Conservation (phyloP, 352 stramenopile species). For the Phytophthora citricola region DNA sequence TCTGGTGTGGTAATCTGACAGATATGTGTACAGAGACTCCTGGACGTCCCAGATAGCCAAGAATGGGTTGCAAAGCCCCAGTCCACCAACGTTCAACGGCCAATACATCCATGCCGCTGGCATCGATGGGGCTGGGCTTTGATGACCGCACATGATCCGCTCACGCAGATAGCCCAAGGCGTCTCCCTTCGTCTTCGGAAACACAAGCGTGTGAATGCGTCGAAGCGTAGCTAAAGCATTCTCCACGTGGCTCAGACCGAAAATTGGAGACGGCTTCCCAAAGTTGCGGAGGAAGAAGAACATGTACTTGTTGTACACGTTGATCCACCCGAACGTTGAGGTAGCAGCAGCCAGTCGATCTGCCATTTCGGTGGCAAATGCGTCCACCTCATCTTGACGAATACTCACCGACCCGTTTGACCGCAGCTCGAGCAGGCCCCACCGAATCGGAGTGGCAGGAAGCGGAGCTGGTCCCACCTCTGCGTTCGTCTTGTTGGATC, state of each 20-base stretch:
- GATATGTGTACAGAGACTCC: slow-evolving; percentile 33
- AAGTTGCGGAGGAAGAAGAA: slow-evolving; percentile 61
- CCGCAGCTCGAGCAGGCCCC: slow-evolving; percentile 53
- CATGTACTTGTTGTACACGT: slow-evolving; percentile 75
- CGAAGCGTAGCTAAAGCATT: slow-evolving; percentile 41
- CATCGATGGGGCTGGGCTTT: slow-evolving; percentile 17
- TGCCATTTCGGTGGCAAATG: slow-evolving; percentile 50
- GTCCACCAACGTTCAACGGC: slow-evolving; percentile 44
- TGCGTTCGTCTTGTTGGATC: slow-evolving; percentile 1
- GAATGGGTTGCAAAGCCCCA: slow-evolving; percentile 56
- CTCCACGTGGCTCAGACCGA: slow-evolving; percentile 34
- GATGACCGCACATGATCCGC: slow-evolving; percentile 28
- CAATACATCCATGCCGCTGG: slow-evolving; percentile 50
- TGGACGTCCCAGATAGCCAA: slow-evolving; percentile 44
- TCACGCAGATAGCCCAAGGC: slow-evolving; percentile 38
- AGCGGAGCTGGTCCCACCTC: slow-evolving; percentile 32
- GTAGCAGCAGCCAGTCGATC: slow-evolving; percentile 37
- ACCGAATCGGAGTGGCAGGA: slow-evolving; percentile 44
- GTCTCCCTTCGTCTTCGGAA: slow-evolving; percentile 43
- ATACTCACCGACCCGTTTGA: slow-evolving; percentile 47
- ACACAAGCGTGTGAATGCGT: slow-evolving; percentile 42
- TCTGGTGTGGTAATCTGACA: slow-evolving; percentile 31
- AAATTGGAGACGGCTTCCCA: slow-evolving; percentile 42
- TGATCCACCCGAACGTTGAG: slow-evolving; percentile 49
- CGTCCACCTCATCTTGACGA: slow-evolving; percentile 37